Percentiles rank a stretch among this genome's conserved stretches.
Conservation (phyloP, 768 basidiomycete species). For the Holtermanniella nyarrowii region DNA sequence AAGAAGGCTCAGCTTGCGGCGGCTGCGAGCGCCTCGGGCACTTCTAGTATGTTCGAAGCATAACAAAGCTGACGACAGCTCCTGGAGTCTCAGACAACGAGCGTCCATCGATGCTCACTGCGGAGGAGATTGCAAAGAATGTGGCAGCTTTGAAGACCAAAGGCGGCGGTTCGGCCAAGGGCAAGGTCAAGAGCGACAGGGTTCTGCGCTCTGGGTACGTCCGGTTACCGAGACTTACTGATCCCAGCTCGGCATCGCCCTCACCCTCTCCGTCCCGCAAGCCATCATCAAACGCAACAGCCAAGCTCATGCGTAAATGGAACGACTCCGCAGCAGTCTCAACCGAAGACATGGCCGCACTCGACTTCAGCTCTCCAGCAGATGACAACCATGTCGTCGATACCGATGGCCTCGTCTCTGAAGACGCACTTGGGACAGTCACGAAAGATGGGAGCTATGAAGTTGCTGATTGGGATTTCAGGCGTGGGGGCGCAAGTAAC, state of each 20-base stretch:
- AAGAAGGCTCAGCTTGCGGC: constrained; percentile 27
- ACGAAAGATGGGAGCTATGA: constrained; percentile 61
- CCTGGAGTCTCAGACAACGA: constrained; percentile 17
- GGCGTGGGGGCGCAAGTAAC: constrained; percentile 43
- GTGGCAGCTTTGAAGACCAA: constrained; percentile 80
- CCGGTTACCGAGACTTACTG: background rate
- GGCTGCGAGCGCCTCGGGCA: constrained; percentile 20
- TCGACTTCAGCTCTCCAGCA: constrained; percentile 58
- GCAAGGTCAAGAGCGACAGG: constrained; percentile 43
- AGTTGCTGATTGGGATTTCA: constrained; percentile 77
- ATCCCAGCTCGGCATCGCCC: constrained; percentile 4
- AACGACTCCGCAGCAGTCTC: constrained; percentile 59
- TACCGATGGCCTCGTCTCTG: constrained; percentile 35
- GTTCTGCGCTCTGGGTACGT: constrained; percentile 17
- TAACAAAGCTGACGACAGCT: background rate
- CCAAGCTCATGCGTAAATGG: constrained; percentile 83
- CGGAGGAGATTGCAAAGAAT: constrained; percentile 83
- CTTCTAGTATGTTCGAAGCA: constrained; percentile 11
- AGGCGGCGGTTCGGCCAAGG: constrained; percentile 55
- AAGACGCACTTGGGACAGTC: constrained; percentile 57
- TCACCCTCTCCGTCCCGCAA: constrained; percentile 27
- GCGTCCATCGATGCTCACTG: constrained; percentile 38
- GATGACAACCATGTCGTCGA: constrained; percentile 35
- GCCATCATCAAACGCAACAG: constrained; percentile 41
- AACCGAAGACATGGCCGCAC: constrained; percentile 80